A percentile compares a stretch with the other conserved stretches of the same genome.
phyloP scores from a whole-genome alignment of 2,329 filamentous ascomycete species.

The Exserohilum rostratum region DNA sequence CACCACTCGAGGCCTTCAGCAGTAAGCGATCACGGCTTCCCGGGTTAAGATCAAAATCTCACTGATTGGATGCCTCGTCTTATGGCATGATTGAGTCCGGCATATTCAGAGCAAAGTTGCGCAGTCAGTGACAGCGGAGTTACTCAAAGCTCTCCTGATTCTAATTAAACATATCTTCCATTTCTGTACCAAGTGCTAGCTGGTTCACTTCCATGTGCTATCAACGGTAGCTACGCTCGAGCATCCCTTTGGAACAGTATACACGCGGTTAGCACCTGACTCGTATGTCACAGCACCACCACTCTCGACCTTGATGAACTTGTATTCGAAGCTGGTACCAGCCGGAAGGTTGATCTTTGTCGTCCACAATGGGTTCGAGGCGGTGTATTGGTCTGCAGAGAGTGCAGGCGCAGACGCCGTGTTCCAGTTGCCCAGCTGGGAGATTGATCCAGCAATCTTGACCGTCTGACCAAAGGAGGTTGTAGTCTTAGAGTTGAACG shows the following conservation, averaged over 20 bases:
- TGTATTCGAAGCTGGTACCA: constrained; percentile 53
- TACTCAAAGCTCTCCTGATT: no score
- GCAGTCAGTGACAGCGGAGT: no score
- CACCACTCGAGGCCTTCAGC: not conserved
- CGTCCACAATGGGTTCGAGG: constrained; percentile 55
- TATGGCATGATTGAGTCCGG: no score
- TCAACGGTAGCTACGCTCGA: constrained; percentile 23
- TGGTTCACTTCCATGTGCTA: constrained; percentile 30
- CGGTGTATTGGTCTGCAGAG: constrained; percentile 52
- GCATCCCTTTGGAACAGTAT: constrained; percentile 41
- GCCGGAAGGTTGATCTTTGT: constrained; percentile 50
- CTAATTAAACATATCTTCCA: no score
- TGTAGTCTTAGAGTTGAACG: constrained; percentile 55
- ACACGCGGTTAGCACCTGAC: constrained; percentile 49
- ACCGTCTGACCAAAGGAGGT: constrained; percentile 59
- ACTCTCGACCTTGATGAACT: constrained; percentile 55
- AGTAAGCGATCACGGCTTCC: no score
- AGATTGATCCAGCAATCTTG: constrained; percentile 52
- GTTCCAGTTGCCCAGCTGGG: constrained; percentile 55
- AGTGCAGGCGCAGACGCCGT: constrained; percentile 49
- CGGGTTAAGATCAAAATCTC: no score
- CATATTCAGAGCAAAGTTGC: no score
- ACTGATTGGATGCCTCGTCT: no score
- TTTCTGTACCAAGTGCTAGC: not conserved
- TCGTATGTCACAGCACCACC: constrained; percentile 56